These are phyloP conservation scores for Fomitopsis pinicola DNA, from an alignment of 1,284 basidiomycete genomes.

Conservation along the genomic window DNA sequence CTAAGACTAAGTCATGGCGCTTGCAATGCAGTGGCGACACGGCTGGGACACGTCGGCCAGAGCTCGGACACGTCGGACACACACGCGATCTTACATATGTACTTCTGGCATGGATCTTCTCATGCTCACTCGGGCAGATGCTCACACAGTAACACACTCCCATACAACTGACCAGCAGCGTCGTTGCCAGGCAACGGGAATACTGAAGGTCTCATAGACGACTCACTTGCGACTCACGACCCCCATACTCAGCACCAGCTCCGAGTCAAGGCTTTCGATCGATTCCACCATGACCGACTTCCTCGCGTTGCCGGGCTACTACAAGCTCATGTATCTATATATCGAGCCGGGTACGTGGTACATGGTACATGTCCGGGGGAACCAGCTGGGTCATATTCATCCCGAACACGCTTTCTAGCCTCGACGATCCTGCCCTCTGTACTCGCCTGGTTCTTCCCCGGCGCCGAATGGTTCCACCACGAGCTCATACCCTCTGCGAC, in stretches of 20 bases:
- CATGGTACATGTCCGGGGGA: background rate
- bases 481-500: constrained; percentile 53
- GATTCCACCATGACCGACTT: constrained; percentile 36
- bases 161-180: background rate
- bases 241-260: too few species aligned
- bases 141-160: background rate
- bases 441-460: constrained; percentile 57
- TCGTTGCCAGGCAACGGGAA: background rate
- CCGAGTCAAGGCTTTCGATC: too few species aligned
- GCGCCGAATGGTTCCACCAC: constrained; percentile 67
- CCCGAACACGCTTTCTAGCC: constrained; percentile 28
- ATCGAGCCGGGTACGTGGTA: constrained; percentile 55
- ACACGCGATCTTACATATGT: background rate
- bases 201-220: background rate
- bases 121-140: background rate
- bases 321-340: constrained; percentile 63
- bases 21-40: too few species aligned
- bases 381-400: background rate
- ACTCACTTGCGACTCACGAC: too few species aligned
- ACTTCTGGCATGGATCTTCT: background rate
- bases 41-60: too few species aligned
- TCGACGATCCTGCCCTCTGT: constrained; percentile 57
- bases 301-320: constrained; percentile 62
- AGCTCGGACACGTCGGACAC: too few species aligned
- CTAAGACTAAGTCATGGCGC: too few species aligned